Conservation (phyloP, 371 early-diverging fungal genomes). For the Mucor saturninus region DNA sequence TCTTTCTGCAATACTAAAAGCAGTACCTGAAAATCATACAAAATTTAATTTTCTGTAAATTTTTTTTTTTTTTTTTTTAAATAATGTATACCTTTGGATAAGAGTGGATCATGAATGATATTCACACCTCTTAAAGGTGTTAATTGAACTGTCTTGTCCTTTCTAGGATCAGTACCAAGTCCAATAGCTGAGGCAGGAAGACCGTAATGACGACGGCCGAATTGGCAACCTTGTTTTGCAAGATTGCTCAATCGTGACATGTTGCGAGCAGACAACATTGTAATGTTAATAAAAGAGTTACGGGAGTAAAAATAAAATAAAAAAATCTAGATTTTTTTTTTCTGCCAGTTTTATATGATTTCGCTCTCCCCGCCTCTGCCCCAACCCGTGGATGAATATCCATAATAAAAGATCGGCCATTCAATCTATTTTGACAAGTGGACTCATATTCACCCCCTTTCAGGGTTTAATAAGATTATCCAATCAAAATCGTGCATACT, state of each 20-base stretch:
- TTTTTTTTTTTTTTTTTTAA: neutral
- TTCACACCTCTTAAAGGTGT: slow-evolving; percentile 62
- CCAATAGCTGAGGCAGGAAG: slow-evolving; percentile 31
- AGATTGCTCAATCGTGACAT: slow-evolving; percentile 13
- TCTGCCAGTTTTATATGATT: neutral
- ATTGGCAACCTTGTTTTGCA: slow-evolving; percentile 5
- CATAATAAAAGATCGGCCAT: neutral
- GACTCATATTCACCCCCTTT: too few species aligned
- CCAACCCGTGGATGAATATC: too few species aligned
- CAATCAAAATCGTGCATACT: too few species aligned
- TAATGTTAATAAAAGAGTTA: neutral
- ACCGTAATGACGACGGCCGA: slow-evolving; percentile 24
- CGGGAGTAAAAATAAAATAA: neutral
- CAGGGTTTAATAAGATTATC: too few species aligned
- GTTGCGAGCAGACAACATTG: slow-evolving; percentile 9
- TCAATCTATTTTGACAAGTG: neutral
- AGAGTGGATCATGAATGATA: slow-evolving; percentile 63
- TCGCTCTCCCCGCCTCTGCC: too few species aligned
- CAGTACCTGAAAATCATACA: slow-evolving; percentile 49
- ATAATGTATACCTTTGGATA: slow-evolving; percentile 53
- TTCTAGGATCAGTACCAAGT: slow-evolving; percentile 53
- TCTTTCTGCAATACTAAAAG: slow-evolving; percentile 66
- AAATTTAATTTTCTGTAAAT: too few species aligned
- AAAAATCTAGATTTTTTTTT: slow-evolving; percentile 4
- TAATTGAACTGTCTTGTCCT: slow-evolving; percentile 63